Base-by-base conservation (phyloP, 75 land plant species). In the Isoetes taiwanensis region DNA sequence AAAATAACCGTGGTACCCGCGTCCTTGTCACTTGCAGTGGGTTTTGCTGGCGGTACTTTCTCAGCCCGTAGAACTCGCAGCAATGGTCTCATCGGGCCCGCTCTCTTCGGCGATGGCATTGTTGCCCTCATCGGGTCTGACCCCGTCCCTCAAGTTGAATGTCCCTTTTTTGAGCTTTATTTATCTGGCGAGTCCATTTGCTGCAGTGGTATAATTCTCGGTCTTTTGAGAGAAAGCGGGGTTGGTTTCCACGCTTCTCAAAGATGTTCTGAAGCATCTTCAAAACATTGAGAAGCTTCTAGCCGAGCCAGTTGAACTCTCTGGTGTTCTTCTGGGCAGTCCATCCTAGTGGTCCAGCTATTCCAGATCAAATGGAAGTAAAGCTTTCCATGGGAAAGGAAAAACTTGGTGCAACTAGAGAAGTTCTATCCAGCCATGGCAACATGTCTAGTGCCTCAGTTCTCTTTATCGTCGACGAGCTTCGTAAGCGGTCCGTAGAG, bases 271-370 rank as follows among this genome's bases (percentile, higher is more conserved):
- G 8, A 33, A 42, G 1, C 16, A 64, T 77, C 57, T 41, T 67
- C 35, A 75, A 42, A 39, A n/a, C 39, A 37, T 37, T 37, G 39
- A 9, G 39, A 9, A 37, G 14, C 39, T 37, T 37, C 39, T 14
- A 10, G 39, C 39, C 39, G 9, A 14, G 39, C 39, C 39, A 37
- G 12, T 14, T 10, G 39, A 14, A 37, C 14, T 10, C 39, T 14
- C 60, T 11, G 60, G 42, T 28, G 39, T 58, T 16, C 41, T 78
- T 78, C 66, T 74, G 78, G 78, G 53, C 58, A n/a, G 72, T 57
- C 1, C 80, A 77, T 31, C 77, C 77, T 0, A 77, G 80, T 4
- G 78, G 77, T 3, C 64, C 59, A 1, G 73, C 72, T 3, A 74
- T 78, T 23, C 32, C 74, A 32, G 78, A 78, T 26, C 61, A 56